phyloP scores from a whole-genome alignment of 2,329 filamentous ascomycete species.

The Eutypella sp. region DNA sequence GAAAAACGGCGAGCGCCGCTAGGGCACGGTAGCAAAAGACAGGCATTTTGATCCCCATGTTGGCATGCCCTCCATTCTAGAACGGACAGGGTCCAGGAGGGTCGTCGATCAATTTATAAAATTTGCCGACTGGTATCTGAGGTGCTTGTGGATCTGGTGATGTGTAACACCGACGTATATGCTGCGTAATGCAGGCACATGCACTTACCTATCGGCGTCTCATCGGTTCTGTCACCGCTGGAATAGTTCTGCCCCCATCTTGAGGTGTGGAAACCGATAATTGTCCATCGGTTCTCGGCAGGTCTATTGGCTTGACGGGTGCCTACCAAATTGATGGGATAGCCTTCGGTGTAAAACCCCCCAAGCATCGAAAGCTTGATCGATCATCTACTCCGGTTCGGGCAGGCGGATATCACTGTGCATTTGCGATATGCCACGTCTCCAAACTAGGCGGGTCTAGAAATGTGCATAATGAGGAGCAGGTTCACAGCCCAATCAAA shows the following conservation, averaged over 20 bases:
- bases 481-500: not conserved
- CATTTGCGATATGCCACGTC: not conserved
- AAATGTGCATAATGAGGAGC: not conserved
- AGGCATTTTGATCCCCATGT: not conserved
- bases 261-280: not conserved
- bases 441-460: not conserved
- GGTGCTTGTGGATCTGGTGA: not conserved
- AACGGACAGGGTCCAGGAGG: not conserved
- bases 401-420: not conserved
- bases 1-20: conserved; percentile 10
- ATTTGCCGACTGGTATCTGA: not conserved
- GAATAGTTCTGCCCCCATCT: not conserved
- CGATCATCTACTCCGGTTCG: not conserved
- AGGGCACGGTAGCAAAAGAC: not conserved
- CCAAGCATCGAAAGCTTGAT: not conserved
- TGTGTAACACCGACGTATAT: not conserved
- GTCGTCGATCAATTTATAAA: not conserved
- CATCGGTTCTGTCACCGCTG: not conserved
- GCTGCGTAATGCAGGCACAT: not conserved
- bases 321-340: not conserved
- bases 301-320: not conserved
- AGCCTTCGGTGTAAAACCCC: not conserved
- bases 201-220: not conserved
- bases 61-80: not conserved
- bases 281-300: not conserved